Evolutionary conservation across 2,329 filamentous ascomycete genomes (phyloP), one percentile per base, ranked within the genome.

Genomic region (Pseudogymnoascus sp.): DNA sequence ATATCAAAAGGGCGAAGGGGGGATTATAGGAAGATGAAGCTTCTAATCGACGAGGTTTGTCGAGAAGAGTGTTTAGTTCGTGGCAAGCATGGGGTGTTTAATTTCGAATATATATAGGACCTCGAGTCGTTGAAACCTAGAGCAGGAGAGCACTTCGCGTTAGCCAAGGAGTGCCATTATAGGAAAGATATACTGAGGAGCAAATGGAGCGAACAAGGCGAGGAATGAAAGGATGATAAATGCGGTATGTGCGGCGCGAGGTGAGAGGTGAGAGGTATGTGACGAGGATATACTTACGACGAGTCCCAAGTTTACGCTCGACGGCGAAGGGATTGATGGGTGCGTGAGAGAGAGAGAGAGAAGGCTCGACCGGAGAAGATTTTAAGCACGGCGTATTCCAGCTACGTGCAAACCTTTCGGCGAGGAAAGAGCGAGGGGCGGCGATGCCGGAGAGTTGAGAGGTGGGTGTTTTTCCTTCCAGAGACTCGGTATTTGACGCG

Each of bases 341-440:
- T 20, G 54, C 54, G n/a, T 11, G 57, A 36, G 14, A 58, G 22
- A 38, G 35, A 58, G 18, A 58, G 58, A 33, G 14, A 22, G 58
- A 39, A 60, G 58, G 38, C 20, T 35, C 36, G 58, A 33, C 38
- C 58, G 57, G 37, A 60, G 59, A 65, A 65, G 63, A 25, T 59
- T 62, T 28, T 59, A 63, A 63, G 57, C 64, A 67, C 68, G 67
- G 67, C 66, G 69, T 70, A 68, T 70, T 70, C 68, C 65, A 70
- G 68, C 66, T 65, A 63, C 66, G 65, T 66, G 63, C 64, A 62
- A 37, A 37, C 62, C 62, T 61, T 61, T 41, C 66, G 61, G 62
- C 60, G 59, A 50, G 59, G 36, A 60, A 59, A 47, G 58, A 33
- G 58, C 61, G 63, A 63, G 57, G 28, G 59, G 28, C 60, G 57